A percentile compares a stretch with the other conserved stretches of the same genome.
phyloP scores from a whole-genome alignment of 2,329 filamentous ascomycete species.

The Didymella keratinophila region DNA sequence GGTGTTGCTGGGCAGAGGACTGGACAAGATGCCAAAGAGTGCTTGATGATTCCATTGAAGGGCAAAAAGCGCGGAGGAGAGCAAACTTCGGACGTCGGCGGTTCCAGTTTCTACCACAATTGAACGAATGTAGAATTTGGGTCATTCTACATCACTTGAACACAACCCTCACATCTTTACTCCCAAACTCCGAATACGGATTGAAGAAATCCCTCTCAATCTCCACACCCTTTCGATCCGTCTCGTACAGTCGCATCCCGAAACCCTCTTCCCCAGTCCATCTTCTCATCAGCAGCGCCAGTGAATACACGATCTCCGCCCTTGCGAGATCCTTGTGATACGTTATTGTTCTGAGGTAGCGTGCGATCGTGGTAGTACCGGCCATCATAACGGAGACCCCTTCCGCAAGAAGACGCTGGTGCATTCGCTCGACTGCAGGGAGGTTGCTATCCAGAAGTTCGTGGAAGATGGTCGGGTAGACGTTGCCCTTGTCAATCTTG shows the following conservation, averaged over 20 bases:
- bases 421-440: not conserved
- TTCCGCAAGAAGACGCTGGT: conserved; percentile 21
- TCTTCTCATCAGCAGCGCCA: conserved; percentile 22
- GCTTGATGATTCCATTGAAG: not conserved
- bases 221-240: conserved; percentile 29
- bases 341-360: conserved; percentile 15
- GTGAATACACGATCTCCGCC: conserved; percentile 31
- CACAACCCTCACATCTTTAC: not conserved
- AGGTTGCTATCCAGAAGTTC: not conserved
- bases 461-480: conserved; percentile 6
- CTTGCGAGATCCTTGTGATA: conserved; percentile 47
- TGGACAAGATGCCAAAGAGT: not conserved
- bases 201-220: conserved; percentile 38
- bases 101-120: not conserved
- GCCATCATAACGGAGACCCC: conserved; percentile 19
- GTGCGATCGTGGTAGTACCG: conserved; percentile 22
- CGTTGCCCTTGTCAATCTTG: too few species aligned
- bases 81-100: not conserved
- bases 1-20: not conserved
- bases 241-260: conserved; percentile 34
- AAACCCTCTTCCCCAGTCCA: conserved; percentile 4
- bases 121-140: too few species aligned
- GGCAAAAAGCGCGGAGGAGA: not conserved
- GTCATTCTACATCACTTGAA: not conserved
- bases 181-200: conserved; percentile 15